These are phyloP conservation scores for Neurospora terricola DNA, from an alignment of 495 filamentous ascomycete species.

Conservation along the genomic window DNA sequence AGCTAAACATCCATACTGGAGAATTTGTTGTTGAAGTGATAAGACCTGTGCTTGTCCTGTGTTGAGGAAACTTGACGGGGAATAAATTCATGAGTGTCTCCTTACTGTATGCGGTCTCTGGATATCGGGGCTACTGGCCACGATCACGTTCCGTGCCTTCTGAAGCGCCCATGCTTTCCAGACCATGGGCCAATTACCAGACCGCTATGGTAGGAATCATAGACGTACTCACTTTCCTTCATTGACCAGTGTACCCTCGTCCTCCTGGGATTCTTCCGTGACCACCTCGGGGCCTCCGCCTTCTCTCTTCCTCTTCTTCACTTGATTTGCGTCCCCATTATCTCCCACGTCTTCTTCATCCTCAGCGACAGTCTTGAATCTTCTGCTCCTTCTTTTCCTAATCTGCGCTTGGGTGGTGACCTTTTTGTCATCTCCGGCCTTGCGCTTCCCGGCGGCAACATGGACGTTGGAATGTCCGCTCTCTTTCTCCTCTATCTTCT, in stretches of 20 bases:
- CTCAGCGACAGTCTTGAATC: neutral
- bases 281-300: neutral
- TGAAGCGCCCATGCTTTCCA: neutral
- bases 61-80: neutral
- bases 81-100: neutral
- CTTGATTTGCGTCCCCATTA: neutral
- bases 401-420: neutral
- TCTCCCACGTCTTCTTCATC: neutral
- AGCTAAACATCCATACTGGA: neutral
- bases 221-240: neutral
- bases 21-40: neutral
- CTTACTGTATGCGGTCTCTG: neutral
- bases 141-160: neutral
- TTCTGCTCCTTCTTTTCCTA: neutral
- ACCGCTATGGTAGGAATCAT: neutral
- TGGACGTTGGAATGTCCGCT: neutral
- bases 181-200: too few species aligned
- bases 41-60: neutral
- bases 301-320: neutral
- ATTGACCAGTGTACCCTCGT: neutral
- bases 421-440: neutral
- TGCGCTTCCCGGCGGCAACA: neutral
- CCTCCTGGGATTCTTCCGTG: neutral
- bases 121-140: neutral
- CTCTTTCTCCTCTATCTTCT: neutral